phyloP scores from a whole-genome alignment of 176 grass and related monocot genomes.

The Hordeum marinum region DNA sequence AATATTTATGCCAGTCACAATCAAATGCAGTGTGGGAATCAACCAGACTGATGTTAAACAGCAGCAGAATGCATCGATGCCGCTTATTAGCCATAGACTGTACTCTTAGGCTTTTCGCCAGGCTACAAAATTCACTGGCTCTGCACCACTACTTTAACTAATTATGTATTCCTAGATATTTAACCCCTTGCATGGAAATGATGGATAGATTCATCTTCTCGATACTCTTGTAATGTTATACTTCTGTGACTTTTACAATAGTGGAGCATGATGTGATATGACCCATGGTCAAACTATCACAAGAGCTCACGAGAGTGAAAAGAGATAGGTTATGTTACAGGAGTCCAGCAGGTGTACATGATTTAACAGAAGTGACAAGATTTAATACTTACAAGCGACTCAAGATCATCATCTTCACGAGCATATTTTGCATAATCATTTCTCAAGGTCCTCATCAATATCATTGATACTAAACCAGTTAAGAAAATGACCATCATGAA shows the following conservation, averaged over 20 bases:
- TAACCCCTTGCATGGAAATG: neutral
- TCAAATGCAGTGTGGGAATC: neutral
- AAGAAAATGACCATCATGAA: constrained; percentile 99
- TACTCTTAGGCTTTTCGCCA: neutral
- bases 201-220: neutral
- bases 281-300: neutral
- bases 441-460: constrained; percentile 97
- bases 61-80: neutral
- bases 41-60: neutral
- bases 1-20: neutral
- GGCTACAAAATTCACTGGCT: neutral
- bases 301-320: neutral
- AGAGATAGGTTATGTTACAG: neutral
- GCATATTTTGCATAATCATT: constrained; percentile 99
- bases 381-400: constrained; percentile 56
- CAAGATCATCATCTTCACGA: constrained; percentile 97
- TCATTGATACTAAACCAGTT: constrained; percentile 97
- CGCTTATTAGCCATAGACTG: neutral
- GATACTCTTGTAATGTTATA: neutral
- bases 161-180: neutral
- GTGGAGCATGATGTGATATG: neutral
- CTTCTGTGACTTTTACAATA: neutral
- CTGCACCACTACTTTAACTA: neutral
- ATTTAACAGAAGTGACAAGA: neutral
- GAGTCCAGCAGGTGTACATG: constrained; percentile 5